Evolutionary conservation across 495 filamentous ascomycete genomes (phyloP), one percentile per base, ranked within the genome.

Genomic region (Tuber brumale): DNA sequence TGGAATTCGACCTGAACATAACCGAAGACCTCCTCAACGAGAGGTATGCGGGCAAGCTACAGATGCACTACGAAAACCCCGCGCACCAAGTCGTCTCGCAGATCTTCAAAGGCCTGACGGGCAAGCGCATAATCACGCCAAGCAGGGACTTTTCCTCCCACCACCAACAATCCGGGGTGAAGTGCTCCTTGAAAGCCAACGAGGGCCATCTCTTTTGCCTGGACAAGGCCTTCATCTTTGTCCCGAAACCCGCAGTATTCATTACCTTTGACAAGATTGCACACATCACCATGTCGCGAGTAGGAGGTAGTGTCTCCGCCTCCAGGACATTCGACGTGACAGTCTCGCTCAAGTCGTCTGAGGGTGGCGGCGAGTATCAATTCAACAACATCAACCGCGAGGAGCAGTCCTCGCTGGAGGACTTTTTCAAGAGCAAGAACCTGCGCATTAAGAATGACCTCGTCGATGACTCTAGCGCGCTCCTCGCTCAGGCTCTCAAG

Each of bases 361-460:
- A 84, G 46, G 90, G 89, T 21, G 85, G 88, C 51, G 92, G 91
- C 31, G 93, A 97, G 80, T 92, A 94, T 77, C 94, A 97, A 80
- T 98, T 99, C 86, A 97, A 93, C 85, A 99, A 99, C 85, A 98
- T 99, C 85, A 99, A 98, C 83, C 93, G 95, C 73, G 96, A 99
- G 87, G 95, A 99, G 81, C 92, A 98, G 86, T 91, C 94, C 84
- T 92, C 94, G 9, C 89, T 99, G 5, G 95, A 98, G 81, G 91
- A 93, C 77, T 98, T 98, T 86, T 97, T 99, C 88, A 93, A 94
- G 83, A 87, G 91, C 73, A 98, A 98, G 87, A 90, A 89, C 73
- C 88, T 99, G 73, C 91, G 93, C n/a, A 92, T 95, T 77, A 97
- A 97, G 89, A 99, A 99, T 82, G 96, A 98, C 85, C 97, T 93